Evolutionary conservation across 208 protist genomes (phyloP).

Genomic region (Crithidia fasciculata): DNA sequence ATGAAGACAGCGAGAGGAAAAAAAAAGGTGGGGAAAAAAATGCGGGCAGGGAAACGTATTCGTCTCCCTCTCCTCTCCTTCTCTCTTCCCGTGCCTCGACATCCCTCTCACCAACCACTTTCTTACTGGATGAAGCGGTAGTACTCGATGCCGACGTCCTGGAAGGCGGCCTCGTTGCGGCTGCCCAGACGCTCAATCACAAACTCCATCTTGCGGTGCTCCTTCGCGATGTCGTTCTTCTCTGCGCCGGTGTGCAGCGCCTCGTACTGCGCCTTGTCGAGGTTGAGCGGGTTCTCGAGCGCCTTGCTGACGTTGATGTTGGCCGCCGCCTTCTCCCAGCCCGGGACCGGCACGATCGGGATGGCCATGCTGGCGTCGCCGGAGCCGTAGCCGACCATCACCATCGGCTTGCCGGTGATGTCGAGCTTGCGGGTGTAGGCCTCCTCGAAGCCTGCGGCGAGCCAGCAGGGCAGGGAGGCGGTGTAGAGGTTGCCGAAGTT

Average conservation of each 20-base stretch:
- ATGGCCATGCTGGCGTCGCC: constrained; percentile 89
- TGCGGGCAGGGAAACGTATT: too few relatives aligned
- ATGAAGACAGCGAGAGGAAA: constrained; percentile 2
- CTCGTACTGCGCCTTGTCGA: constrained; percentile 86
- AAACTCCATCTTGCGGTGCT: constrained; percentile 76
- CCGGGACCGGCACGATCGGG: constrained; percentile 81
- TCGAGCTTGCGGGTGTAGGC: constrained; percentile 81
- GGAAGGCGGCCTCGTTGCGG: constrained; percentile 86
- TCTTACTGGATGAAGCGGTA: constrained; percentile 79
- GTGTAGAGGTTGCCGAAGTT: constrained; percentile 94
- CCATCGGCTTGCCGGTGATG: constrained; percentile 86
- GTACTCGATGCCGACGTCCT: constrained; percentile 92
- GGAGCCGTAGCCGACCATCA: constrained; percentile 90
- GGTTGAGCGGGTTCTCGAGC: constrained; percentile 74
- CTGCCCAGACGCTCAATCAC: constrained; percentile 80
- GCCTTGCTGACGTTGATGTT: constrained; percentile 80
- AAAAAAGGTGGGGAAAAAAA: background rate
- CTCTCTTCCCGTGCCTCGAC: background rate
- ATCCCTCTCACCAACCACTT: background rate
- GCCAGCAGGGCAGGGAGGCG: constrained; percentile 89
- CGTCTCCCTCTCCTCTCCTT: constrained; percentile 2
- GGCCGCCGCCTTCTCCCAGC: constrained; percentile 80
- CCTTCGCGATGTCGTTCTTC: constrained; percentile 71
- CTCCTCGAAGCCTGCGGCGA: constrained; percentile 90
- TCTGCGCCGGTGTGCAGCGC: constrained; percentile 74